These are phyloP conservation scores for Talaromyces sp. DNA, from an alignment of 2,329 filamentous ascomycete species.

Conservation along the genomic window DNA sequence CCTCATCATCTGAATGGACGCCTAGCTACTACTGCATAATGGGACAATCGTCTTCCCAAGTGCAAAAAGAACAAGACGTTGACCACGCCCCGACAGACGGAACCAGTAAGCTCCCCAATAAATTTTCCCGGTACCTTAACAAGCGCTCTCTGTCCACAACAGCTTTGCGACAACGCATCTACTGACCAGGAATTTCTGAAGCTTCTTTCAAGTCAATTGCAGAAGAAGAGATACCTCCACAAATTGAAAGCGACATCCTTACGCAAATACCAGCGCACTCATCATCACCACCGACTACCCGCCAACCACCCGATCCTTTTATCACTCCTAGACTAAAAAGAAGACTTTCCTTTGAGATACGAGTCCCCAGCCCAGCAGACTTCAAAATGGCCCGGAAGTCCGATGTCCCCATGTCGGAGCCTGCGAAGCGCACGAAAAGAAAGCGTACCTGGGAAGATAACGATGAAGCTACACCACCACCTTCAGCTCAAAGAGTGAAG, in stretches of 20 bases:
- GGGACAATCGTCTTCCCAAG: constrained; percentile 24
- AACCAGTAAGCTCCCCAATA: constrained; percentile 1
- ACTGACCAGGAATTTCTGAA: background rate
- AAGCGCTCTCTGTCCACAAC: background rate
- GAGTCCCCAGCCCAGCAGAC: constrained; percentile 1
- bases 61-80: constrained; percentile 9
- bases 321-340: constrained; percentile 2
- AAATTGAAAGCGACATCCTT: background rate
- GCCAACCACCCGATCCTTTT: background rate
- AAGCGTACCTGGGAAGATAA: constrained; percentile 22
- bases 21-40: constrained; percentile 12
- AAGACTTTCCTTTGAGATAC: constrained; percentile 7
- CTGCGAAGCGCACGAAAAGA: constrained; percentile 25
- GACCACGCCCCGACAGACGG: background rate
- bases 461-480: background rate
- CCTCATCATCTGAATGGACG: background rate
- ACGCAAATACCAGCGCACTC: background rate
- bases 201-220: background rate
- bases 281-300: background rate
- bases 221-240: background rate
- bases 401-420: constrained; percentile 10
- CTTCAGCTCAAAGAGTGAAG: constrained; percentile 1
- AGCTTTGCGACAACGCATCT: background rate
- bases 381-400: background rate
- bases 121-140: background rate